phyloP scores from a whole-genome alignment of 306 rosid genomes.

The Fragaria ananassa region DNA sequence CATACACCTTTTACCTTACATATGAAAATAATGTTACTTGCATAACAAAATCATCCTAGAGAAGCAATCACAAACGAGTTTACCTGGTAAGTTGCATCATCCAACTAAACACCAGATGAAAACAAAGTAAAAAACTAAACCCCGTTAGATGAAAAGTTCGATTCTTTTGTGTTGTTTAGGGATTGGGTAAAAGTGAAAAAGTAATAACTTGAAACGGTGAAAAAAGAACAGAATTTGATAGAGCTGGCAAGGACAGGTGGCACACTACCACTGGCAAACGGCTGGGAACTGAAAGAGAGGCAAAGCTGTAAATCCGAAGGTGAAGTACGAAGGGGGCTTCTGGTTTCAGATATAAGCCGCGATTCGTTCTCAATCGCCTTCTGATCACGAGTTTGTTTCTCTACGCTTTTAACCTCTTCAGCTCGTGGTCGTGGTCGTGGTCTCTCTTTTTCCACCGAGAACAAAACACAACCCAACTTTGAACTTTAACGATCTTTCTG shows the following conservation, averaged over 20 bases:
- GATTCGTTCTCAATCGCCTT: not conserved
- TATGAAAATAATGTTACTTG: no score
- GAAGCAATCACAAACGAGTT: no score
- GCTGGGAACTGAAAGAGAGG: not conserved
- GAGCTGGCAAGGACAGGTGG: not conserved
- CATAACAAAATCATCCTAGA: no score
- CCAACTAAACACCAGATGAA: no score
- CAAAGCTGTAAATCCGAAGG: slow-evolving; percentile 18
- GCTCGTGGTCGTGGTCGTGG: slow-evolving; percentile 15
- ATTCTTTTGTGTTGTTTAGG: not conserved
- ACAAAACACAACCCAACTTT: not conserved
- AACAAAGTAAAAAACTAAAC: no score
- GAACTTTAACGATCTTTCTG: not conserved
- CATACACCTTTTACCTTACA: no score
- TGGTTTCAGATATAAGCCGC: not conserved
- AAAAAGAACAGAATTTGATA: not conserved
- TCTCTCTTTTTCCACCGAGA: not conserved
- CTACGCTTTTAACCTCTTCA: not conserved
- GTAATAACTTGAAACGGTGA: not conserved
- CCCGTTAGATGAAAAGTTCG: no score
- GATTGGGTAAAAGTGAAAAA: not conserved
- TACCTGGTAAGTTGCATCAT: no score
- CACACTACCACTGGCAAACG: not conserved
- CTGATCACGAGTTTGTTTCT: not conserved
- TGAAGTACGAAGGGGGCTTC: not conserved